Base-by-base conservation (phyloP, 2,329 filamentous ascomycete species). In the Penicillium digitatum region DNA sequence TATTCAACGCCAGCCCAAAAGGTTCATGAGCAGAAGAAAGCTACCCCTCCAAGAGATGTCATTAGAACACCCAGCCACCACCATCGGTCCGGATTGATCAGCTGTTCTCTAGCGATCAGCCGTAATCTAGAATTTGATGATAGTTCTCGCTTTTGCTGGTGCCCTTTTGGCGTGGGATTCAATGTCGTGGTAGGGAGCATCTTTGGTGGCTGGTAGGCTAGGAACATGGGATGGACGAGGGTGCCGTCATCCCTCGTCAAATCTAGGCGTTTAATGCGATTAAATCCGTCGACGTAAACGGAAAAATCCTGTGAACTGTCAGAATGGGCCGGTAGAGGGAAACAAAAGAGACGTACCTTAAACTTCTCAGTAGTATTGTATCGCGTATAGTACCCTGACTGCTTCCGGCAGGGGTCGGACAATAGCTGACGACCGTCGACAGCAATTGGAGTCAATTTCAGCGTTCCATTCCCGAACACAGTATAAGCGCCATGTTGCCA, bases 171-270 rank as follows among this genome's bases (percentile, higher is more conserved):
- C 1, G 72, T 75, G 0, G 85, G 83, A 65, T 88, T 85, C 56
- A 89, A 75, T 0, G 84, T 87, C 11, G 78, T 77, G 3, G 86
- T 88, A 2, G 87, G 86, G 6, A 89, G 80, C 85, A 89, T 89
- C 65, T 85, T 74, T 0, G 87, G 86, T 5, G 85, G 82, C 12
- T 72, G 78, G 67, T 80, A 83, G 59, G 80, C 81, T 43, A 87
- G 78, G 70, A 87, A 89, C 77, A 90, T 79, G 11, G 87, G 86
- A 61, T 86, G 81, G 73, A 88, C 74, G 11, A 84, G 85, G 1
- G 82, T 73, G 55, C 86, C 87, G 66, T 88, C 83, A 63, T 80
- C 83, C 63, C 80, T 71, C 70, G 78, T 86, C 43, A 90, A 78
- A 61, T 88, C 83, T 24, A 90, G 80, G 51, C 86, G 82, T 40